Conservation (phyloP, 495 filamentous ascomycete genomes). For the Aspergillus funiculosus region DNA sequence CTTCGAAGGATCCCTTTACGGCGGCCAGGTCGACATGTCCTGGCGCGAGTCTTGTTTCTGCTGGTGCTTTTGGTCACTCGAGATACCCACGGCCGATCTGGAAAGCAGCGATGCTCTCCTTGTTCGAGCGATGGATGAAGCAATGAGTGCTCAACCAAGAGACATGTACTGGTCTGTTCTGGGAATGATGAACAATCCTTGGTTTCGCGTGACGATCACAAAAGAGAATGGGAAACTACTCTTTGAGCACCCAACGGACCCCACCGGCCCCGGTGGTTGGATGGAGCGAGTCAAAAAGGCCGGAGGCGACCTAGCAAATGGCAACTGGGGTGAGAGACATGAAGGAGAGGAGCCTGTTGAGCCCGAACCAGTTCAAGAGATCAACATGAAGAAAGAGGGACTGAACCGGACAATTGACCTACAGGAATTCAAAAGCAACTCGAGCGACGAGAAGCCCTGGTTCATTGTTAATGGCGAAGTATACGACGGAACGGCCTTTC, state of each 20-base stretch:
- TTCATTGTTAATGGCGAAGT: slow-evolving; percentile 91
- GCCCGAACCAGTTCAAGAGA: slow-evolving; percentile 51
- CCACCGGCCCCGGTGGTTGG: slow-evolving; percentile 80
- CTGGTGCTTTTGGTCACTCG: slow-evolving; percentile 90
- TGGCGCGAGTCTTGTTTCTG: slow-evolving; percentile 81
- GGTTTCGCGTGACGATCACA: slow-evolving; percentile 78
- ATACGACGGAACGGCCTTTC: slow-evolving; percentile 80
- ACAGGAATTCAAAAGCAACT: slow-evolving; percentile 68
- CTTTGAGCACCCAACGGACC: slow-evolving; percentile 90
- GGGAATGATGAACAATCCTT: slow-evolving; percentile 99
- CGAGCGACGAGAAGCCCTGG: slow-evolving; percentile 66
- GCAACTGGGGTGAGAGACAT: slow-evolving; percentile 77
- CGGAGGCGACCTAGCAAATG: slow-evolving; percentile 75
- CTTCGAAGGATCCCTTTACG: slow-evolving; percentile 61
- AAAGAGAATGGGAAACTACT: slow-evolving; percentile 61
- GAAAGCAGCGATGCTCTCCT: slow-evolving; percentile 64
- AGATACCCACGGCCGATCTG: slow-evolving; percentile 61
- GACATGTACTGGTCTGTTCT: slow-evolving; percentile 98
- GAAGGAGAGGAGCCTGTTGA: slow-evolving; percentile 50
- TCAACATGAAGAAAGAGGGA: slow-evolving; percentile 74
- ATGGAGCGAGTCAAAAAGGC: slow-evolving; percentile 92
- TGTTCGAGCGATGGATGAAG: slow-evolving; percentile 88
- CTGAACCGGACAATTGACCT: slow-evolving; percentile 58
- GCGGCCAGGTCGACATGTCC: slow-evolving; percentile 73
- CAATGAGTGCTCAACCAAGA: slow-evolving; percentile 77